Percentiles rank a stretch among this genome's conserved stretches.
These are phyloP conservation scores for Grosmannia huntii DNA, from an alignment of 2,329 filamentous ascomycete genomes.

Conservation along the genomic window DNA sequence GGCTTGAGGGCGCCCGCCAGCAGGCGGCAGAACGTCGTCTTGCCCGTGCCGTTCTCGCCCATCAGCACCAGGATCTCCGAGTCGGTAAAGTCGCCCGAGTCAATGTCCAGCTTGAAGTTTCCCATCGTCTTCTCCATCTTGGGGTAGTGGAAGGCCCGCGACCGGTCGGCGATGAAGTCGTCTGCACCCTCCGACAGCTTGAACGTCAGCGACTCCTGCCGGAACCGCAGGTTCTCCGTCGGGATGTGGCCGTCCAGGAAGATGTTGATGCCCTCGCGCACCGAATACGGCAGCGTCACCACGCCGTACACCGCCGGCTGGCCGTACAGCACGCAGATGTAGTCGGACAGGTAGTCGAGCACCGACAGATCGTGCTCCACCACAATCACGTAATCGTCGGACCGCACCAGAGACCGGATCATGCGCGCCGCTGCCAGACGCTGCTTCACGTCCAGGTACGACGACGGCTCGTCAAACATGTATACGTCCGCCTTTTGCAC, in stretches of 20 bases:
- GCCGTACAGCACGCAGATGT: constrained; percentile 94
- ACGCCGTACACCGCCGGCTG: constrained; percentile 94
- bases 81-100: constrained; percentile 81
- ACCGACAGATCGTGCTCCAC: constrained; percentile 99
- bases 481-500: constrained; percentile 96
- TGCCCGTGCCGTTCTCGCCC: constrained; percentile 96
- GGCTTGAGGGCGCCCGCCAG: constrained; percentile 89
- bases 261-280: constrained; percentile 98
- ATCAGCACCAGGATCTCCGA: constrained; percentile 99
- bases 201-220: constrained; percentile 93
- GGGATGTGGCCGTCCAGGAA: constrained; percentile 95
- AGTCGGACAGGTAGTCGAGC: constrained; percentile 96
- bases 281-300: constrained; percentile 86
- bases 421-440: constrained; percentile 84
- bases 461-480: constrained; percentile 99
- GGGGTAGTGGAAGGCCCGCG: constrained; percentile 76
- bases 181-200: constrained; percentile 81
- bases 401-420: constrained; percentile 78
- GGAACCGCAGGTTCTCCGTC: constrained; percentile 96
- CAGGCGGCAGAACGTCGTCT: constrained; percentile 97
- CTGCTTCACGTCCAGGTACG: constrained; percentile 98
- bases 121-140: constrained; percentile 88
- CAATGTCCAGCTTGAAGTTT: constrained; percentile 59
- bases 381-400: constrained; percentile 93
- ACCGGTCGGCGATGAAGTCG: constrained; percentile 75